Evolutionary conservation across 768 basidiomycete species (phyloP).

Genomic region (Clitopilus passeckerianus): DNA sequence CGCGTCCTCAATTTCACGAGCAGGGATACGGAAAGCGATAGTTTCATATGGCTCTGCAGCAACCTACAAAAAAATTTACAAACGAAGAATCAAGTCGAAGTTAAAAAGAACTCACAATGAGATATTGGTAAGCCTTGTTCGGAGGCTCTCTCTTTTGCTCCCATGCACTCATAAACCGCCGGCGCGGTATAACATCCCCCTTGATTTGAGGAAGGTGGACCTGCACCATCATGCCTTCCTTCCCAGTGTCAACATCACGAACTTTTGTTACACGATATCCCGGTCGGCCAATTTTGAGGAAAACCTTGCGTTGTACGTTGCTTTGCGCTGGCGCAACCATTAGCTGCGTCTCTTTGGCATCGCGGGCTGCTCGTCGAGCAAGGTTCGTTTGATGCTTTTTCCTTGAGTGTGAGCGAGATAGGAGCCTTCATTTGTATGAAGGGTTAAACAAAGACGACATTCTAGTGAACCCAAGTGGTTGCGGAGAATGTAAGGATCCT

Average conservation of each 20-base stretch:
- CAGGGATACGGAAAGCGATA: slow-evolving; percentile 97
- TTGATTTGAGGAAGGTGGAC: slow-evolving; percentile 95
- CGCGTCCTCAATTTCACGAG: slow-evolving; percentile 95
- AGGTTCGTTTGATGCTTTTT: slow-evolving; percentile 99
- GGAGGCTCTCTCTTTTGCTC: slow-evolving; percentile 95
- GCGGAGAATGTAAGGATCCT: slow-evolving; percentile 98
- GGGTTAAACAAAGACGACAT: slow-evolving; percentile 94
- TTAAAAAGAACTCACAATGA: slow-evolving; percentile 65
- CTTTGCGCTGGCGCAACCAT: slow-evolving; percentile 83
- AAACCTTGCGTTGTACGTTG: slow-evolving; percentile 85
- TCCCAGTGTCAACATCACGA: slow-evolving; percentile 82
- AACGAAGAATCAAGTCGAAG: background rate
- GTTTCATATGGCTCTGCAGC: slow-evolving; percentile 99
- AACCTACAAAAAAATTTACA: slow-evolving; percentile 53
- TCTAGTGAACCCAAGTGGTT: slow-evolving; percentile 98
- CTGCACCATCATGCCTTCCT: slow-evolving; percentile 97
- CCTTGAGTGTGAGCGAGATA: slow-evolving; percentile 99
- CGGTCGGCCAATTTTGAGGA: slow-evolving; percentile 95
- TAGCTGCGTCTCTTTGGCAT: slow-evolving; percentile 89
- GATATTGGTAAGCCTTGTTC: slow-evolving; percentile 95
- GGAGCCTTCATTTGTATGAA: slow-evolving; percentile 99
- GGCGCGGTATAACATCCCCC: slow-evolving; percentile 72
- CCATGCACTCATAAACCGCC: slow-evolving; percentile 96
- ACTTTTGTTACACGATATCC: slow-evolving; percentile 97
- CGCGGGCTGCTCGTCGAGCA: slow-evolving; percentile 93